Base-by-base conservation (phyloP, 768 basidiomycete genomes). In the Tephrocybe sp. region DNA sequence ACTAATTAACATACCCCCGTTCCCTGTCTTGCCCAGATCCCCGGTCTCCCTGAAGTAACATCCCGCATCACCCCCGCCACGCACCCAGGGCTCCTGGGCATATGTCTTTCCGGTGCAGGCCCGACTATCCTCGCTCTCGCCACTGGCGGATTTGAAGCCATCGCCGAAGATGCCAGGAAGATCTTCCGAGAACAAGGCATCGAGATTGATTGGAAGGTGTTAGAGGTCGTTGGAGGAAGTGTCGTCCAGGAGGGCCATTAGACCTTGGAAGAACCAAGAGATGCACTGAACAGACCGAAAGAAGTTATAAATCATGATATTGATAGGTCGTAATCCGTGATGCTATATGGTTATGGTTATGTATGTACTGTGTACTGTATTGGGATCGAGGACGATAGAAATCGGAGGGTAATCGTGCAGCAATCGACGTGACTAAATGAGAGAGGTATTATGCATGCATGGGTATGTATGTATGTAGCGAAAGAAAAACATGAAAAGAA, bases 71-170 rank as follows among this genome's bases (percentile, higher is more conserved):
- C 97, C 1, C 94, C 94, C 4, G 57, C 78, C 8, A 85, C 90
- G 0, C 94, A 98, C 68, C 90, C 91, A 0, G 97, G 97, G n/a
- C 73, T 99, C 3, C 76, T 99, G 8, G 97, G 97, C 3, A 97
- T 98, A 47, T 98, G 97, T 66, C 82, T 99, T 27, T 98, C 95
- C 2, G 97, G 97, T 6, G 97, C 97, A 4, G 97, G 97, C 0
- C 97, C 97, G 3, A 97, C 97, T 4, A 97, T 98, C 54, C 80
- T 99, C 53, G 97, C 97, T 1, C 80, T 99, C 15, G 97, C 97
- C 2, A 94, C 91, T 0, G 68, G 70, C 27, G 84, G 86, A 21
- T 98, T 90, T 58, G 89, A 93, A 38, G 73, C 72, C 6, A 97
- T 98, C 52, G 94, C 91, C 3, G 79, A 85, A 57, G 87, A 86